Conservation (phyloP, 2,329 filamentous ascomycete genomes). For the Talaromyces sp. region DNA sequence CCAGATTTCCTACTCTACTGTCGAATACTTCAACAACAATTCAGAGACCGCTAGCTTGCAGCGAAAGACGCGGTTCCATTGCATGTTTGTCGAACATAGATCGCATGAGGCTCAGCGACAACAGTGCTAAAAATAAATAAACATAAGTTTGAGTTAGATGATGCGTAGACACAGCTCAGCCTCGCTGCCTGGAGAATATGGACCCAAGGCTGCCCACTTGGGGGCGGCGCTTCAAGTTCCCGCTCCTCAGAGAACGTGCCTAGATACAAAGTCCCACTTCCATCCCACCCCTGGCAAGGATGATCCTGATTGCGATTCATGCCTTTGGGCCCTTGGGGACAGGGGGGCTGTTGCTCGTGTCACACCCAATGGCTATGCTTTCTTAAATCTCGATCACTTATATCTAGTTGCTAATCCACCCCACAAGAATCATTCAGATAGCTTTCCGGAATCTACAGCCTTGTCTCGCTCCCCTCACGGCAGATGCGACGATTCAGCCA, state of each 20-base stretch:
- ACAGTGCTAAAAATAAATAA: not conserved
- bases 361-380: not conserved
- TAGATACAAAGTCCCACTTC: not conserved
- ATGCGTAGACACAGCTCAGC: not conserved
- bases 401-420: not conserved
- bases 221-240: constrained; percentile 5
- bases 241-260: not conserved
- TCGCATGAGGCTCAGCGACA: not conserved
- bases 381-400: not conserved
- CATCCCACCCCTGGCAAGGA: not conserved
- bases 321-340: not conserved
- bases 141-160: not conserved
- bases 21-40: not conserved
- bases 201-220: not conserved
- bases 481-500: constrained; percentile 2
- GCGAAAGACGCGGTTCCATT: not conserved
- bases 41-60: not conserved
- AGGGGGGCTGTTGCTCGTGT: not conserved
- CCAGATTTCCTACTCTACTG: constrained; percentile 4
- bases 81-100: not conserved
- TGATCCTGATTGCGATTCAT: not conserved
- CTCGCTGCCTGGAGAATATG: not conserved
- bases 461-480: not conserved
- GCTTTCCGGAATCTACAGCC: constrained; percentile 1
- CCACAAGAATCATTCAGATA: not conserved